Base-by-base conservation (phyloP, 805 yeast genomes). In the Cephaloascus albidus region DNA sequence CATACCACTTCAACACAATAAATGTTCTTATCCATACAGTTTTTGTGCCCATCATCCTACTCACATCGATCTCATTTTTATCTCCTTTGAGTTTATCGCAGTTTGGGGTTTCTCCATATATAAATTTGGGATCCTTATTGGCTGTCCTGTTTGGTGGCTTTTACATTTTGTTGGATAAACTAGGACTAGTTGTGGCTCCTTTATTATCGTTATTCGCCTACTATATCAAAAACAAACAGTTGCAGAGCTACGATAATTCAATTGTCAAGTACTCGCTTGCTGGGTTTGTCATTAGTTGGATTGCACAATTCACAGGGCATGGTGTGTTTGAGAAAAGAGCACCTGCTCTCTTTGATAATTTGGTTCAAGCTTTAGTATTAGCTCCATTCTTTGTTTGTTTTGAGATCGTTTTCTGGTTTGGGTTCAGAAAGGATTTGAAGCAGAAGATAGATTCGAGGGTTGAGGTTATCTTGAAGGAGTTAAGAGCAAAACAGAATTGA, bases 311-410 rank as follows among this genome's bases (percentile, higher is more conserved):
- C 57, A 67, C 81, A 37, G 96, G 97, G 3, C 97, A 93, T 54
- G 90, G 84, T 1, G 67, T 73, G 10, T 85, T 78, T 52, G 98
- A 90, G 54, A 70, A 69, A 43, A 68, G 86, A 33, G 84, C 88
- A 0, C 98, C 98, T 0, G 96, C 97, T 0, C 59, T 90, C 38
- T 56, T 86, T 33, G 96, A 89, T 51, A 89, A 81, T 53, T 63
- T 87, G 35, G 61, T 81, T 4, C 97, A 88, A 53, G 93, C 97
- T 3, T 56, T 90, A 16, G 87, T 90, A 0, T 65, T 89, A 45
- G 97, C 97, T 1, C 97, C 97, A 1, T 87, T 76, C 52, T 89
- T 90, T 55, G 95, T 88, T 3, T 63, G 80, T 12, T 85, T 80
- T 55, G 97, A 93, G 56, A 52, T 81, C 3, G 69, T 85, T 12